Evolutionary conservation across 1,284 basidiomycete species (phyloP).

Genomic region (Melampsora americana): DNA sequence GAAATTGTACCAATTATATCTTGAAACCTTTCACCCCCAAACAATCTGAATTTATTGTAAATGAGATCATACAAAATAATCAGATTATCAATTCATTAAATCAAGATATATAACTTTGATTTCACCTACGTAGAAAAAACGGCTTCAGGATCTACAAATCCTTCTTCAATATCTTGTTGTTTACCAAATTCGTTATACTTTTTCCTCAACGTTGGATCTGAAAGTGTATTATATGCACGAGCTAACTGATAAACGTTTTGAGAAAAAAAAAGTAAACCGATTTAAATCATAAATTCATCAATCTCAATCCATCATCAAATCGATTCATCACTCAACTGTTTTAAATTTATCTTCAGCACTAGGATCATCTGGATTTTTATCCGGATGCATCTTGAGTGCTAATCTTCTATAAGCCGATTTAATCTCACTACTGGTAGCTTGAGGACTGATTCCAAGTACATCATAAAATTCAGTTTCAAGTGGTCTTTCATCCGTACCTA

Average conservation of each 20-base stretch:
- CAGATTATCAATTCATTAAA: too few species aligned
- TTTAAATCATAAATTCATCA: neutral
- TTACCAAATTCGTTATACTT: slow-evolving; percentile 83
- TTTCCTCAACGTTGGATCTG: slow-evolving; percentile 74
- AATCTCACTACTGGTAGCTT: slow-evolving; percentile 76
- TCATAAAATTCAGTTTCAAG: slow-evolving; percentile 84
- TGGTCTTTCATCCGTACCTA: slow-evolving; percentile 81
- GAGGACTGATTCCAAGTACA: slow-evolving; percentile 66
- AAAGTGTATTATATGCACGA: slow-evolving; percentile 67
- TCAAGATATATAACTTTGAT: slow-evolving; percentile 46
- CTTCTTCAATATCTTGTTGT: slow-evolving; percentile 51
- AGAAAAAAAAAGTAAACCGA: neutral
- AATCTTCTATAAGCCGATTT: slow-evolving; percentile 94
- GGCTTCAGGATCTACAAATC: slow-evolving; percentile 70
- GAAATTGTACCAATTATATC: slow-evolving; percentile 59
- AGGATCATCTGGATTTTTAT: slow-evolving; percentile 87
- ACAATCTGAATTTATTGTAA: slow-evolving; percentile 62
- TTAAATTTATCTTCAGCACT: slow-evolving; percentile 74
- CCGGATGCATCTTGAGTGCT: slow-evolving; percentile 57
- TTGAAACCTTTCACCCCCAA: slow-evolving; percentile 62
- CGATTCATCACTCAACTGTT: slow-evolving; percentile 51
- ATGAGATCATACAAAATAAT: too few species aligned
- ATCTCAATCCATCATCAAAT: neutral
- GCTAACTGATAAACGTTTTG: slow-evolving; percentile 44
- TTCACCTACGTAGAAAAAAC: slow-evolving; percentile 62